Conservation (phyloP, 306 rosid species). For the Quercus robur region DNA sequence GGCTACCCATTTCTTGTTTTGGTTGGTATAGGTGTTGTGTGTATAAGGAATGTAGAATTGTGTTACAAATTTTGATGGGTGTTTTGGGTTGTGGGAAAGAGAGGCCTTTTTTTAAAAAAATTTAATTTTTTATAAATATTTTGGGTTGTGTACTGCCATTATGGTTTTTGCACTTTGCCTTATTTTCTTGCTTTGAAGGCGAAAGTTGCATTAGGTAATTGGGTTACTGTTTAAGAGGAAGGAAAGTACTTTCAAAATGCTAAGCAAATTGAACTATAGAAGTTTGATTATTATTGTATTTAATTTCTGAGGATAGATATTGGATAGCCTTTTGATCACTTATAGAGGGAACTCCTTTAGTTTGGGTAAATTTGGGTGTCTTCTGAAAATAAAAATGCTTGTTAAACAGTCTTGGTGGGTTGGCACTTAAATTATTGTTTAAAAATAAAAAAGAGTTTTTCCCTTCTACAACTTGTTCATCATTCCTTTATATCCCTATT, state of each 20-base stretch:
- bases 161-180: constrained; percentile 5
- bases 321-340: background rate
- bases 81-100: background rate
- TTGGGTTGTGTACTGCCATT: too few species aligned
- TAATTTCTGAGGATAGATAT: background rate
- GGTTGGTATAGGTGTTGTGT: background rate
- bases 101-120: background rate
- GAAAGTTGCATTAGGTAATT: background rate
- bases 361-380: background rate
- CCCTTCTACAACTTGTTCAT: background rate
- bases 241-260: background rate
- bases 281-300: background rate
- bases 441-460: background rate
- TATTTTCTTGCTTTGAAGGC: constrained; percentile 6
- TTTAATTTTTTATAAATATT: too few species aligned
- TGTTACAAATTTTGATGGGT: background rate
- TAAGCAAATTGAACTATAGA: background rate
- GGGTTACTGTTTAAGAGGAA: background rate
- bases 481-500: background rate
- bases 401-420: background rate
- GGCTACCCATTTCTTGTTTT: background rate
- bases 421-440: background rate
- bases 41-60: background rate
- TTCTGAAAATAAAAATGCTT: too few species aligned
- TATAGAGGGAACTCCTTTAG: background rate